Evolutionary conservation across 805 yeast species (phyloP).

Genomic region (Lipomyces chichibuensis): DNA sequence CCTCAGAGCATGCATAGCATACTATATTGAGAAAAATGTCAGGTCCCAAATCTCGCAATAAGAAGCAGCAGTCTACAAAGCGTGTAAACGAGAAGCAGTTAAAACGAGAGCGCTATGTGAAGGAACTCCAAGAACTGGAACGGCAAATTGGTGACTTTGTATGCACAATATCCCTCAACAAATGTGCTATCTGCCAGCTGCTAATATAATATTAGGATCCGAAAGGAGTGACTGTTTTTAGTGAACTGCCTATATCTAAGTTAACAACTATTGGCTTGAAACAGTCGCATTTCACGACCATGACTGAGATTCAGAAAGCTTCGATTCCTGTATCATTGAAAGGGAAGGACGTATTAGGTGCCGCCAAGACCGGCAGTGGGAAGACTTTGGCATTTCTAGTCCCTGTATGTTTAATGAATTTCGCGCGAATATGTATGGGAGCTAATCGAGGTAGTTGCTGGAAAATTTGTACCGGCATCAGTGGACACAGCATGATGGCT

Average conservation of each 20-base stretch:
- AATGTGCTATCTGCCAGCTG: not conserved
- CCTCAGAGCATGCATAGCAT: not conserved
- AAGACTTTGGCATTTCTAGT: constrained; percentile 84
- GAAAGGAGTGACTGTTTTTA: constrained; percentile 18
- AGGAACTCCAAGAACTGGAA: constrained; percentile 18
- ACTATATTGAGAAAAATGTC: not conserved
- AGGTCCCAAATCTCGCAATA: not conserved
- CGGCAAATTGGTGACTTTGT: constrained; percentile 20
- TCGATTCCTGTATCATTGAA: constrained; percentile 76
- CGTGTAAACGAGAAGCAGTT: constrained; percentile 14
- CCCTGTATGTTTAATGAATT: constrained; percentile 56
- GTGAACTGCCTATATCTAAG: constrained; percentile 36
- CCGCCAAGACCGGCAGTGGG: constrained; percentile 91
- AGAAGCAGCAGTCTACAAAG: constrained; percentile 1
- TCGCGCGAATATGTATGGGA: not conserved
- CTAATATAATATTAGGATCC: constrained; percentile 2
- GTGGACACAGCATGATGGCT: constrained; percentile 83
- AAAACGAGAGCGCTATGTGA: constrained; percentile 17
- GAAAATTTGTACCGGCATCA: constrained; percentile 61
- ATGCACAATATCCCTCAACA: not conserved
- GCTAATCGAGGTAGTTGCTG: constrained; percentile 16
- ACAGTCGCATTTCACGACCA: constrained; percentile 71
- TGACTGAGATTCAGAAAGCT: constrained; percentile 85
- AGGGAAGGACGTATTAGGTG: constrained; percentile 79
- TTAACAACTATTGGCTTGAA: constrained; percentile 47